Conservation (phyloP, 2,329 filamentous ascomycete genomes). For the Diplodia mutila region DNA sequence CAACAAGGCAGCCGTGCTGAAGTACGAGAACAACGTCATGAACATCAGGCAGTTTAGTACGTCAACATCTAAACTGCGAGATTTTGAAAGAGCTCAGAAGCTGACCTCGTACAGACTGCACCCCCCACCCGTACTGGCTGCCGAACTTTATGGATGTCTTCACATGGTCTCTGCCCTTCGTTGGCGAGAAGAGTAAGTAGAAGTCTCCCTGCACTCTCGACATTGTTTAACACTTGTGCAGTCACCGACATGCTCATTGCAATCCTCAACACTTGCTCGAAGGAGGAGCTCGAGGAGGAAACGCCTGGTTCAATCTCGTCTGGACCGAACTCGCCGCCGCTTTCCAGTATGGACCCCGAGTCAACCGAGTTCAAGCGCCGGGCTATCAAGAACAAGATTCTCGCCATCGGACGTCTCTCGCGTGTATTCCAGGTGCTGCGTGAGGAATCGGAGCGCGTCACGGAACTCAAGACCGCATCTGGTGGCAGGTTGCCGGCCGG, state of each 20-base stretch:
- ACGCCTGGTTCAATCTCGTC: conserved; percentile 69
- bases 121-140: conserved; percentile 97
- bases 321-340: conserved; percentile 74
- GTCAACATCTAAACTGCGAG: conserved; percentile 23
- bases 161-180: conserved; percentile 99
- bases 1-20: conserved; percentile 98
- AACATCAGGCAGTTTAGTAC: conserved; percentile 94
- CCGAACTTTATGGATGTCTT: conserved; percentile 99
- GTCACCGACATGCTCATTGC: conserved; percentile 98
- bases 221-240: conserved; percentile 26
- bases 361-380: conserved; percentile 92
- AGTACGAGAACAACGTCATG: conserved; percentile 99
- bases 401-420: conserved; percentile 93
- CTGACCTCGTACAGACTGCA: conserved; percentile 66
- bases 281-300: conserved; percentile 91
- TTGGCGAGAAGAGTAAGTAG: conserved; percentile 78
- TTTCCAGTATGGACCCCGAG: conserved; percentile 71
- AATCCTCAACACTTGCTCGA: conserved; percentile 98
- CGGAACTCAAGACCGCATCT: conserved; percentile 94
- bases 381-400: conserved; percentile 99
- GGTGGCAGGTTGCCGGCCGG: conserved; percentile 91
- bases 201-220: background rate
- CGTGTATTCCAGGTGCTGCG: conserved; percentile 98
- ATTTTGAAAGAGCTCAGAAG: background rate
- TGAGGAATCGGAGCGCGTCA: conserved; percentile 95